Evolutionary conservation across 352 stramenopile species (phyloP).

Genomic region (Phytophthora fragariae): DNA sequence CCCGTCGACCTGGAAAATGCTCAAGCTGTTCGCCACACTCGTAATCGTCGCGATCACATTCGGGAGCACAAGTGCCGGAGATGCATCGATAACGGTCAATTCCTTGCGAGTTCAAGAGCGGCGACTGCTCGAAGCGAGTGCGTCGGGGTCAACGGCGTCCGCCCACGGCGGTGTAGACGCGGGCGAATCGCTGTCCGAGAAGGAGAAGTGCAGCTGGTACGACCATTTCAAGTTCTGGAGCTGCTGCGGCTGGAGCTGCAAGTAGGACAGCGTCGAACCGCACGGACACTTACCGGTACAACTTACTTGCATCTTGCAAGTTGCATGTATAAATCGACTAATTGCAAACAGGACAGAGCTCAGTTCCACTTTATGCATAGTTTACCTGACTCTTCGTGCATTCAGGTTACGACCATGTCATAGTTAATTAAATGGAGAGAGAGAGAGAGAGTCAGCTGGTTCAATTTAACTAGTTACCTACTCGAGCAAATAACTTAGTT

Average conservation of each 20-base stretch:
- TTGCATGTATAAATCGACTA: neutral
- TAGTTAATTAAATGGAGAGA: too few relatives aligned
- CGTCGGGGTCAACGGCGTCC: neutral
- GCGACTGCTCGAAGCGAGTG: constrained; percentile 4
- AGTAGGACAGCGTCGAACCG: neutral
- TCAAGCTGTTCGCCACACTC: constrained; percentile 14
- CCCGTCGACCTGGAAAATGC: neutral
- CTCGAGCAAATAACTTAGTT: too few relatives aligned
- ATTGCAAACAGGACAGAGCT: too few relatives aligned
- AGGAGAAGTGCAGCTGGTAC: constrained; percentile 26
- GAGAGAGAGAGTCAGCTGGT: too few relatives aligned
- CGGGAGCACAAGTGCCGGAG: neutral
- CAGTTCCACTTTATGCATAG: too few relatives aligned
- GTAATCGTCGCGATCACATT: neutral
- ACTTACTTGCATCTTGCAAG: too few relatives aligned
- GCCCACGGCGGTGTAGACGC: neutral
- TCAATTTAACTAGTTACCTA: too few relatives aligned
- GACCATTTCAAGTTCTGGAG: constrained; percentile 22
- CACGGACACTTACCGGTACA: neutral
- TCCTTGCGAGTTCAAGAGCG: neutral
- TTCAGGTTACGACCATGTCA: too few relatives aligned
- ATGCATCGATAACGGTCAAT: neutral
- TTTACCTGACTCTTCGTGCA: too few relatives aligned
- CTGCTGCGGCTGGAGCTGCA: constrained; percentile 16
- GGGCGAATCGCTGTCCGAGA: constrained; percentile 6